Evolutionary conservation across 2,329 filamentous ascomycete species (phyloP), one percentile per base, ranked within the genome.

Genomic region (Alternaria ventricosa): DNA sequence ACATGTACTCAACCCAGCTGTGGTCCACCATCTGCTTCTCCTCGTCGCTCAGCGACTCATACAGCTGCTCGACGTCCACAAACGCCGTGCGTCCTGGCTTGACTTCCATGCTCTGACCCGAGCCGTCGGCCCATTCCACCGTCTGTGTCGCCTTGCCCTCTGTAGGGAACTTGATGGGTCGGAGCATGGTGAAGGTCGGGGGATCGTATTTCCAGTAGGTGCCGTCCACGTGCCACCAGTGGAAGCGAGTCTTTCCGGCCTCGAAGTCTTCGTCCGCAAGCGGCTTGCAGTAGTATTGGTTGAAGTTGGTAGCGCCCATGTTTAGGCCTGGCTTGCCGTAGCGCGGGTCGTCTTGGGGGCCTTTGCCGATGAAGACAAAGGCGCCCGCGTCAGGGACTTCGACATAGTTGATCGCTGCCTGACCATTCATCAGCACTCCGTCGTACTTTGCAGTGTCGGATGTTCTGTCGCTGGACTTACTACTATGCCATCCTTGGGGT

Each of bases 291-390:
- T 60, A 60, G 12, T 60, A 55, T 22, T 60, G 43, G 43, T 55
- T 55, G 41, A 28, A 55, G 15, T 22, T 60, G 22, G 23, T 41
- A 23, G 36, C 43, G n/a, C 57, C 57, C 50, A 60, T 60, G 49
- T 60, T 36, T 3, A 60, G 50, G n/a, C 49, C 57, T 18, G 50
- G 50, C 22, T 60, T 55, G 28, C 57, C 57, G 13, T 60, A 60
- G 22, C 22, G 43, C n/a, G 27, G 28, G n/a, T 60, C 50, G 12
- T 60, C 50, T 55, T 60, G 43, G 15, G 50, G 49, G 15, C 50
- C 50, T 46, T 60, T 60, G 22, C 49, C 50, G 12, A 60, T 60
- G 22, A 60, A 60, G 18, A 47, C 20, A 22, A 60, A 60, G 22
- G 50, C 20, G n/a, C 57, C 57, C 7, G 57, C 50, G 18, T 60